Base-by-base conservation (phyloP, 352 stramenopile species). In the Phytophthora rubi region DNA sequence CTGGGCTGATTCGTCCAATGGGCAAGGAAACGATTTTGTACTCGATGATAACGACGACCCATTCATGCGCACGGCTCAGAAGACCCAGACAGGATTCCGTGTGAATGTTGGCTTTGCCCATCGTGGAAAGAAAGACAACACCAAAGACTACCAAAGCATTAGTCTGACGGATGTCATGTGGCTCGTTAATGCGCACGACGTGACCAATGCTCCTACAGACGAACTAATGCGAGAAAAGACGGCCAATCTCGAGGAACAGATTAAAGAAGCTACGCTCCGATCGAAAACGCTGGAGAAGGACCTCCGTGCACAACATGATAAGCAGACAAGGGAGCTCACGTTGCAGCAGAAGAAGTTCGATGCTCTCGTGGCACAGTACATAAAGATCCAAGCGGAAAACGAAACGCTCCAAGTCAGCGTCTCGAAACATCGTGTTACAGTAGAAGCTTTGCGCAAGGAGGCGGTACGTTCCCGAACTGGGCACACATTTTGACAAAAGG, bases 71-170 rank as follows among this genome's bases (percentile, higher is more conserved):
- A 95, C 89, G 9, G 87, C 87, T 37, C 85, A 93, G 64, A 94
- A 94, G 58, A 86, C 85, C n/a, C 88, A 96, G 58, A 93, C 86
- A 10, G 88, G 87, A 0, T 96, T 96, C 54, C 86, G 88, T 37
- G 85, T 94, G 16, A 93, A 93, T 60, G 86, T 96, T 63, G 94
- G 93, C 56, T 96, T 96, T 63, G 66, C 86, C 8, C 81, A 93
- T 59, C 86, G 88, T 10, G 82, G 85, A 59, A 88, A 82, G 28
- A 96, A 96, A 62, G 89, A 96, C 63, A 94, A 89, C 70, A 96
- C 89, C 51, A 96, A 95, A 53, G 89, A 96, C 65, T 96, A 96
- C 69, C 86, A 94, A 67, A 96, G 87, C 60, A 90, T 96, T 45
- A 88, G 85, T 65, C 65, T 96, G 30, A 88, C 80, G 26, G 82